Percentiles rank a stretch among this genome's conserved stretches.
Conservation (phyloP, 176 grass and related monocot genomes). For the Neostapfia colusana region DNA sequence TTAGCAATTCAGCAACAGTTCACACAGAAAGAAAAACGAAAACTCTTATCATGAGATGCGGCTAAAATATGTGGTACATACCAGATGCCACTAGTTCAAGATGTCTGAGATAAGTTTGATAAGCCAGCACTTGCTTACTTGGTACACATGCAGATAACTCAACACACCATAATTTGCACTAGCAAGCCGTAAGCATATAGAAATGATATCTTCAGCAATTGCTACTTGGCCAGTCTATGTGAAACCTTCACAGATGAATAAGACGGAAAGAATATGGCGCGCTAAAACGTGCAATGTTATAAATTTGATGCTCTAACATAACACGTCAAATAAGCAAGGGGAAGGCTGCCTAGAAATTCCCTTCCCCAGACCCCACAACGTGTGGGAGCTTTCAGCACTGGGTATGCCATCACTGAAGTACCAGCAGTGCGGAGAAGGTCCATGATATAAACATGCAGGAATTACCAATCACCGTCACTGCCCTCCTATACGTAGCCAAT, state of each 20-base stretch:
- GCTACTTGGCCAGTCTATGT: background rate
- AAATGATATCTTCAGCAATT: background rate
- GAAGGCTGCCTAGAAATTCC: too few relatives aligned
- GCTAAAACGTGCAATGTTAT: too few relatives aligned
- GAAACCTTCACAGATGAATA: background rate
- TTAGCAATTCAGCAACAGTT: too few relatives aligned
- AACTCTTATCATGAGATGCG: background rate
- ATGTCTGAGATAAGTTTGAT: conserved; percentile 1
- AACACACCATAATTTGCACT: background rate
- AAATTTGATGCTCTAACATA: too few relatives aligned
- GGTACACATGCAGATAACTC: conserved; percentile 5
- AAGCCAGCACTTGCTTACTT: conserved; percentile 7
- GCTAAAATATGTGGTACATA: background rate
- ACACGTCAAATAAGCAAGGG: too few relatives aligned
- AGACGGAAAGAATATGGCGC: background rate
- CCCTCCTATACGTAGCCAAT: background rate
- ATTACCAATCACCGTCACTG: background rate
- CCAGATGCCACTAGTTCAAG: background rate
- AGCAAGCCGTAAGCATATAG: background rate
- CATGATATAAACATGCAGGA: background rate
- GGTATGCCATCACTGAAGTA: too few relatives aligned
- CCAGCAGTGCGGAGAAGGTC: too few relatives aligned
- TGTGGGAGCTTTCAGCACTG: too few relatives aligned
- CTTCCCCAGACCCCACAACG: too few relatives aligned
- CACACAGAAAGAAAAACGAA: too few relatives aligned